phyloP scores from a whole-genome alignment of 1,284 basidiomycete species.

The Leccinum fuscescens region DNA sequence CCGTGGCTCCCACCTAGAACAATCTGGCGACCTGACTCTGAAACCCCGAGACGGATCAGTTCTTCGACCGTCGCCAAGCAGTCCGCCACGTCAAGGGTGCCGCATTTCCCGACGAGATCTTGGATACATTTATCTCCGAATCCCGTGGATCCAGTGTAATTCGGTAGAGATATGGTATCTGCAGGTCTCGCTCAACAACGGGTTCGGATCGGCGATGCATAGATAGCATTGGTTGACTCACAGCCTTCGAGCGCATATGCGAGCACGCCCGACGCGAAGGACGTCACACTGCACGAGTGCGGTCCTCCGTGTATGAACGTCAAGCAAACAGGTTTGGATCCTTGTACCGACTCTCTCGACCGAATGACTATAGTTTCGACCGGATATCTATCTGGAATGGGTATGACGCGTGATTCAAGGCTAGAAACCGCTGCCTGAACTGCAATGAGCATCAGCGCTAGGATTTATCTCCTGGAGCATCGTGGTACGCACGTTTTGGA shows the following conservation, averaged over 20 bases:
- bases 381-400: conserved; percentile 47
- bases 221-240: conserved; percentile 31
- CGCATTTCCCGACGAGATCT: conserved; percentile 55
- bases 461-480: not conserved
- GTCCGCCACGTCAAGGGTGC: conserved; percentile 65
- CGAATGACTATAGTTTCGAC: conserved; percentile 55
- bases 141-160: conserved; percentile 72
- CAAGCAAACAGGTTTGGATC: conserved; percentile 43
- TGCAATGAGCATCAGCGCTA: conserved; percentile 20
- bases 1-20: conserved; percentile 72
- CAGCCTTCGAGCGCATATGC: conserved; percentile 62
- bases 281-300: conserved; percentile 49
- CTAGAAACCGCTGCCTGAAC: conserved; percentile 42
- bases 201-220: not conserved
- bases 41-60: conserved; percentile 48
- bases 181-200: not conserved
- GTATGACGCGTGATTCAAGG: conserved; percentile 43
- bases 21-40: conserved; percentile 50
- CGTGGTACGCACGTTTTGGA: conserved; percentile 35
- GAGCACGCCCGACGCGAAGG: conserved; percentile 43
- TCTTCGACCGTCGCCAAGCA: conserved; percentile 55
- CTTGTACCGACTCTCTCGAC: conserved; percentile 16
- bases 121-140: conserved; percentile 42
- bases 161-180: conserved; percentile 62
- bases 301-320: conserved; percentile 70